Percentiles rank a stretch among this genome's conserved stretches.
Conservation (phyloP, 2,329 filamentous ascomycete genomes). For the Pseudohalonectria lignicola region DNA sequence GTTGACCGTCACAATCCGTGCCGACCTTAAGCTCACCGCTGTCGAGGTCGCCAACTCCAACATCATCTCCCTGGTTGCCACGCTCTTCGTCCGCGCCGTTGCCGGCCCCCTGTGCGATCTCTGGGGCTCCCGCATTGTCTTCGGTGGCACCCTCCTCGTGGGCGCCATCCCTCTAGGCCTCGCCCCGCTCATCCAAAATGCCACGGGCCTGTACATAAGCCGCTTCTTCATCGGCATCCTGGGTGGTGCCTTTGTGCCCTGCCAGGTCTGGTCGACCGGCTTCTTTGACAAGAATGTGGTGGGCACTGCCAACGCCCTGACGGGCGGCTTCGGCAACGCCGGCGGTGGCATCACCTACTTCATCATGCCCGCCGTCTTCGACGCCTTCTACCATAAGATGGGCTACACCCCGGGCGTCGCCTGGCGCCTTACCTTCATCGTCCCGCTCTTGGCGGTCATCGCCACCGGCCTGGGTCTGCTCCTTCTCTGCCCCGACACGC, state of each 20-base stretch:
- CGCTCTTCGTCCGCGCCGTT: constrained; percentile 64
- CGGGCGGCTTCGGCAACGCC: constrained; percentile 76
- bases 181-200: constrained; percentile 63
- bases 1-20: constrained; percentile 66
- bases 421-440: constrained; percentile 77
- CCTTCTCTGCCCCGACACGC: constrained; percentile 68
- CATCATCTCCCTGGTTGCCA: constrained; percentile 68
- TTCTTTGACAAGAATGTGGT: constrained; percentile 93
- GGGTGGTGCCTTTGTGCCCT: constrained; percentile 70
- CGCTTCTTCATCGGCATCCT: constrained; percentile 77
- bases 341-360: constrained; percentile 91
- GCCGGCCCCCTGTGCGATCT: constrained; percentile 78
- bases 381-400: constrained; percentile 53
- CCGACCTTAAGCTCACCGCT: constrained; percentile 62
- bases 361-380: constrained; percentile 82
- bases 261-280: constrained; percentile 84
- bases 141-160: constrained; percentile 63
- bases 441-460: constrained; percentile 69
- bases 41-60: constrained; percentile 79
- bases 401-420: constrained; percentile 56
- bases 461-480: constrained; percentile 57
- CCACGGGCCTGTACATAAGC: constrained; percentile 55
- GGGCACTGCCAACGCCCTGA: constrained; percentile 76
- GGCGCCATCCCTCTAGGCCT: constrained; percentile 75
- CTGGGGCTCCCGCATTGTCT: constrained; percentile 71